Conservation (phyloP, 768 basidiomycete genomes). For the Mycena galopus region DNA sequence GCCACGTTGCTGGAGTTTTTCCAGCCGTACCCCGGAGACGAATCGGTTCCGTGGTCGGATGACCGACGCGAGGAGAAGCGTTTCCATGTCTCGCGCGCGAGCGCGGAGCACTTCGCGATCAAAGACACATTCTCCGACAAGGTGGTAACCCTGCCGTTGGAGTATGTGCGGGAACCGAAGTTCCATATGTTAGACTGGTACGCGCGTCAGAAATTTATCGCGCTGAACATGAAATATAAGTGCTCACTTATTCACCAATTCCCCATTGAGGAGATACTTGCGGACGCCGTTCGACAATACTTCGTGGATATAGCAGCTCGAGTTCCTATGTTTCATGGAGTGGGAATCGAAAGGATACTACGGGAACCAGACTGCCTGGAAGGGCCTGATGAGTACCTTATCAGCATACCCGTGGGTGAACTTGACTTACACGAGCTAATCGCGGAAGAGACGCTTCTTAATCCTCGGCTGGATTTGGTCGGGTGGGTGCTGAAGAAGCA, state of each 20-base stretch:
- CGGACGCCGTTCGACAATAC: background rate
- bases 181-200: background rate
- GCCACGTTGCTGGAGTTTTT: background rate
- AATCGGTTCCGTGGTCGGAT: background rate
- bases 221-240: background rate
- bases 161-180: background rate
- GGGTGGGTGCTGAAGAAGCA: too few species aligned
- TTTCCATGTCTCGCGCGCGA: background rate
- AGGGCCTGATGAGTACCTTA: background rate
- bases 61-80: background rate
- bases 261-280: background rate
- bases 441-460: background rate
- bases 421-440: background rate
- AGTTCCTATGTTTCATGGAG: background rate
- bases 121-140: background rate
- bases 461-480: background rate
- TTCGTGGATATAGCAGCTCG: background rate
- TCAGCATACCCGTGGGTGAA: background rate
- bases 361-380: background rate
- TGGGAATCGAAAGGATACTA: background rate
- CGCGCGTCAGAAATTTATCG: background rate
- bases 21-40: background rate
- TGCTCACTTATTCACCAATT: background rate
- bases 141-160: background rate
- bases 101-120: background rate